Evolutionary conservation across 164 flowering plant species (phyloP).

Genomic region (Liriodendron chinense): DNA sequence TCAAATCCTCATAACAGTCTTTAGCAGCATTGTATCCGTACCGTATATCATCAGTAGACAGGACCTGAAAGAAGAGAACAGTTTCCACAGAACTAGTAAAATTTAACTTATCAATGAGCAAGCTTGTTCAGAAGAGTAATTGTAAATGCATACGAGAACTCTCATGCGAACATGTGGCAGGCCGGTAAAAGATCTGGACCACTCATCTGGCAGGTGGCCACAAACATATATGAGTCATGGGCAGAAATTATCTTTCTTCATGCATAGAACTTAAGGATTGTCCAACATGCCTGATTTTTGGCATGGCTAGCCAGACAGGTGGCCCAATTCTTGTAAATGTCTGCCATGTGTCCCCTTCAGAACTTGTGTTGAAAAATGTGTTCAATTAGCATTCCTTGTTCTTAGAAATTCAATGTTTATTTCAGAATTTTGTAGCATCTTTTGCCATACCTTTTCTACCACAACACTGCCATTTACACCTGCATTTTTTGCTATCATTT

Average conservation of each 20-base stretch:
- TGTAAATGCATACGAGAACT: not conserved
- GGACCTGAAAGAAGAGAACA: slow-evolving; percentile 39
- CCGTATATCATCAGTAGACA: slow-evolving; percentile 38
- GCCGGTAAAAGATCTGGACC: not conserved
- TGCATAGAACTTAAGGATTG: not conserved
- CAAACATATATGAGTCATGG: not conserved
- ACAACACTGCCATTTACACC: slow-evolving; percentile 76
- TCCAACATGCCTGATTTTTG: not conserved
- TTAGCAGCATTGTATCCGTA: slow-evolving; percentile 88
- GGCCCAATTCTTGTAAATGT: too few species aligned
- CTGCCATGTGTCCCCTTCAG: too few species aligned
- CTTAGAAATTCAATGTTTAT: not conserved
- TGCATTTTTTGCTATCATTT: slow-evolving; percentile 76
- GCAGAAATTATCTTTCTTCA: not conserved
- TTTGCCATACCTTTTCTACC: slow-evolving; percentile 51
- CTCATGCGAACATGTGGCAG: not conserved
- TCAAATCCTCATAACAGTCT: slow-evolving; percentile 66
- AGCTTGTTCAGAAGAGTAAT: not conserved
- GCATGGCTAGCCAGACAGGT: too few species aligned
- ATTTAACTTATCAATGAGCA: not conserved
- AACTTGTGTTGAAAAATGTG: too few species aligned
- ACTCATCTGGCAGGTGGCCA: not conserved
- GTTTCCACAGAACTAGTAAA: not conserved
- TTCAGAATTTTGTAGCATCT: not conserved
- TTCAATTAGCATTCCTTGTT: too few species aligned